phyloP scores from a whole-genome alignment of 192 early-diverging fungal genomes.

The Coemansia sp. region DNA sequence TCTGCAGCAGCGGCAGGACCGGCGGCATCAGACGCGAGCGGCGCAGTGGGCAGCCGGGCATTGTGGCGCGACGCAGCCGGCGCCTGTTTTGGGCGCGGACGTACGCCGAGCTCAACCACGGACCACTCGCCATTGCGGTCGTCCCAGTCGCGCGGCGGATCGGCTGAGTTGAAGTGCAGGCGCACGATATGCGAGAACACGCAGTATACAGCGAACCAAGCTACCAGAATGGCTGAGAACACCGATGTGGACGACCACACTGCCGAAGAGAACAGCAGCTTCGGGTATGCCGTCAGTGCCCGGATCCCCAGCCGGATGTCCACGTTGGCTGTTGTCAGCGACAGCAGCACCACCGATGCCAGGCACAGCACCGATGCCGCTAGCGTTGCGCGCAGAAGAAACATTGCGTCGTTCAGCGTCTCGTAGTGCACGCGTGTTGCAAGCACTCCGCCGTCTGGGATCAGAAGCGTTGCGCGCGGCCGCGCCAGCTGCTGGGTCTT shows the following conservation, averaged over 20 bases:
- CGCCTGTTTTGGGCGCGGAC: slow-evolving; percentile 20
- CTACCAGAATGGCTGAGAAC: slow-evolving; percentile 51
- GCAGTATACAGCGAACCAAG: slow-evolving; percentile 50
- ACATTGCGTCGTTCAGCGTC: slow-evolving; percentile 53
- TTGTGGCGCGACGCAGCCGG: neutral
- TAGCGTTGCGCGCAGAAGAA: slow-evolving; percentile 34
- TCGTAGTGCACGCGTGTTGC: slow-evolving; percentile 55
- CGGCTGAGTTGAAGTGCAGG: slow-evolving; percentile 47
- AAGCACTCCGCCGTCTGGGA: slow-evolving; percentile 41
- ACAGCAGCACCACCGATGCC: slow-evolving; percentile 35
- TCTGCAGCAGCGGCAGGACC: slow-evolving; percentile 7
- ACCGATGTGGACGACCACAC: slow-evolving; percentile 52
- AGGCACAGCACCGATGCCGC: slow-evolving; percentile 37
- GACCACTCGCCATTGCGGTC: slow-evolving; percentile 54
- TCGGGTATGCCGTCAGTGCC: slow-evolving; percentile 42
- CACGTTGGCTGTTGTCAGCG: slow-evolving; percentile 44
- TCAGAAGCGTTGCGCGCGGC: slow-evolving; percentile 47
- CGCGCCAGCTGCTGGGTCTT: slow-evolving; percentile 13
- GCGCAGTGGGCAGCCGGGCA: neutral
- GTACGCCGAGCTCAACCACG: slow-evolving; percentile 46
- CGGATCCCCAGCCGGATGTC: slow-evolving; percentile 42
- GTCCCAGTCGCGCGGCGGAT: slow-evolving; percentile 54
- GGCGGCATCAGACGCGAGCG: neutral
- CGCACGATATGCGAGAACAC: slow-evolving; percentile 48
- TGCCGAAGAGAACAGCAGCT: slow-evolving; percentile 46